Conservation (phyloP, 2,329 filamentous ascomycete genomes). For the Periconia digitata region DNA sequence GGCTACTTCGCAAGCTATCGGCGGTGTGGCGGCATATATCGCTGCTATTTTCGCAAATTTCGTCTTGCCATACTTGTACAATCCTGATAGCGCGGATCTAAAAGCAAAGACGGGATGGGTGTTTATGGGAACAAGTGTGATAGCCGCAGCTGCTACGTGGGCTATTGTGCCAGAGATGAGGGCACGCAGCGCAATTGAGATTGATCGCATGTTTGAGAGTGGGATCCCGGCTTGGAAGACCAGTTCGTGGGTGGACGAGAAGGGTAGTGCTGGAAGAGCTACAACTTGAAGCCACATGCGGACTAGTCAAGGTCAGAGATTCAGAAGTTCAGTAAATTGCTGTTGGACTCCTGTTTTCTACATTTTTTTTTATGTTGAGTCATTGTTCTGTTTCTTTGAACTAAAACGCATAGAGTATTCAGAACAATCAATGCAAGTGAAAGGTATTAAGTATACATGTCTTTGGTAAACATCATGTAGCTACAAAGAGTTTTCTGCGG, state of each 20-base stretch:
- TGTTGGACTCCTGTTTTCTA: too few relatives aligned
- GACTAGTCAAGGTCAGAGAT: too few relatives aligned
- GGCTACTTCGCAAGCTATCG: constrained; percentile 43
- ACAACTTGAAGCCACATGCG: too few relatives aligned
- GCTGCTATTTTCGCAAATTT: constrained; percentile 14
- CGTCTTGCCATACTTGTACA: constrained; percentile 40
- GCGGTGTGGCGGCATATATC: constrained; percentile 20
- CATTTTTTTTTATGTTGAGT: too few relatives aligned
- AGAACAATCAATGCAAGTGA: too few relatives aligned
- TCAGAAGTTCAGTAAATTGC: too few relatives aligned
- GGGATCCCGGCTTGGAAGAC: not conserved
- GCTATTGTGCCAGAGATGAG: constrained; percentile 42
- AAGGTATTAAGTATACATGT: too few relatives aligned
- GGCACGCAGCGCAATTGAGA: constrained; percentile 39
- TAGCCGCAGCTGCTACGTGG: constrained; percentile 34
- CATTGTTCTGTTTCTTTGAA: too few relatives aligned
- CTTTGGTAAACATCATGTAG: too few relatives aligned
- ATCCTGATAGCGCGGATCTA: constrained; percentile 40
- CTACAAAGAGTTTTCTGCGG: too few relatives aligned
- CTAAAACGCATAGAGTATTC: too few relatives aligned
- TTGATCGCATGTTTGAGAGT: constrained; percentile 41
- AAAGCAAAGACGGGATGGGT: constrained; percentile 44
- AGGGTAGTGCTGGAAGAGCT: not conserved
- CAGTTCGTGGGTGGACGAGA: not conserved
- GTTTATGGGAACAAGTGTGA: constrained; percentile 29